A percentile compares a stretch with the other conserved stretches of the same genome.
Conservation (phyloP, 495 filamentous ascomycete genomes). For the Lentithecium fluviatile region DNA sequence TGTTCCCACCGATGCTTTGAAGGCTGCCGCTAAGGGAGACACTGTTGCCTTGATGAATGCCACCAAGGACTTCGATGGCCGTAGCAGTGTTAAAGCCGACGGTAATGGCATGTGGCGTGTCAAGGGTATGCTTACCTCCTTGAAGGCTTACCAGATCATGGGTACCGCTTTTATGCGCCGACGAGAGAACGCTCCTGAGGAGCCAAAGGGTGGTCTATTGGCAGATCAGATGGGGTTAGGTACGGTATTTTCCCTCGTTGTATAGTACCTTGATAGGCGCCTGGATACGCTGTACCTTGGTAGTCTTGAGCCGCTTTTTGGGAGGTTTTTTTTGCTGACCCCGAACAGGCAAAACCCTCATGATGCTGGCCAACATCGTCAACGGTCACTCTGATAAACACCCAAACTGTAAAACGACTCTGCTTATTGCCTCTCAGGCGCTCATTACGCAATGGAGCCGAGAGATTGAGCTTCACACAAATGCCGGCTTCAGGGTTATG, state of each 20-base stretch:
- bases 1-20: constrained; percentile 27
- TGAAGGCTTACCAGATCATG: constrained; percentile 56
- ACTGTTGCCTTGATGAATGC: constrained; percentile 35
- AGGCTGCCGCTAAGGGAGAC: constrained; percentile 29
- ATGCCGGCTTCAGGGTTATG: constrained; percentile 21
- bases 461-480: constrained; percentile 48
- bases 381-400: constrained; percentile 32
- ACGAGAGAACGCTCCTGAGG: constrained; percentile 47
- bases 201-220: constrained; percentile 55
- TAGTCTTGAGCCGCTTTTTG: too few relatives aligned
- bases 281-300: too few relatives aligned
- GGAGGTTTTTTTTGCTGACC: neutral
- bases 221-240: constrained; percentile 65
- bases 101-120: constrained; percentile 50
- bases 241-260: constrained; percentile 56
- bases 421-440: constrained; percentile 52
- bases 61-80: constrained; percentile 45
- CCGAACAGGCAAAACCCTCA: neutral
- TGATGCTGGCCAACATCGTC: constrained; percentile 35
- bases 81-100: constrained; percentile 41
- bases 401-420: constrained; percentile 43
- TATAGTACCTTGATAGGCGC: too few relatives aligned
- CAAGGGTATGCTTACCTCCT: constrained; percentile 48
- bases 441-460: constrained; percentile 47
- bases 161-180: constrained; percentile 58